Evolutionary conservation across 2,329 filamentous ascomycete species (phyloP).

Genomic region (Blumeria hordei): DNA sequence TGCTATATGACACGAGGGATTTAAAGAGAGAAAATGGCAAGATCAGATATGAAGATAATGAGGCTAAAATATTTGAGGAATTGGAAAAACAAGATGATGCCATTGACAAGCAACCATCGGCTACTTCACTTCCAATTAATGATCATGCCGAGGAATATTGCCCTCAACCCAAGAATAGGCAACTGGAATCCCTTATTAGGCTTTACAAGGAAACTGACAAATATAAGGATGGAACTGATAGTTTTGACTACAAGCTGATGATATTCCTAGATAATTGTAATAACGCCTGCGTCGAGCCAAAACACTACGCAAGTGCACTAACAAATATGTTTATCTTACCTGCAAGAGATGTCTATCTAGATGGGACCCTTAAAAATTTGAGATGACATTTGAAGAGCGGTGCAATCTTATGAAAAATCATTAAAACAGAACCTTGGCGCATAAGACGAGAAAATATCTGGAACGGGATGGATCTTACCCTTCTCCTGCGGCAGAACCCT

Average conservation of each 20-base stretch:
- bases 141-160: background rate
- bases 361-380: background rate
- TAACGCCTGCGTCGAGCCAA: background rate
- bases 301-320: background rate
- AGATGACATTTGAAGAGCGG: background rate
- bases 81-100: background rate
- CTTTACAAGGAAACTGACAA: background rate
- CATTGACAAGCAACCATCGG: background rate
- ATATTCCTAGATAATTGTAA: slow-evolving; percentile 1
- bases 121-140: background rate
- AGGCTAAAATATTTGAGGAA: background rate
- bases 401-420: background rate
- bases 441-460: background rate
- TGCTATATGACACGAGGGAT: background rate
- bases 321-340: background rate
- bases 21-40: background rate
- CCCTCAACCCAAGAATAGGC: background rate
- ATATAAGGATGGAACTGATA: background rate
- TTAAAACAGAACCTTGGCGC: background rate
- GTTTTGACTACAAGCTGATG: background rate
- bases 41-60: background rate
- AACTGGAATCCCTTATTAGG: background rate
- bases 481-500: background rate
- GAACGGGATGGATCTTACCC: background rate
- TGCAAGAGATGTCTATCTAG: background rate